These are phyloP conservation scores for Pythium angustatum DNA, from an alignment of 352 stramenopile species.

Conservation along the genomic window DNA sequence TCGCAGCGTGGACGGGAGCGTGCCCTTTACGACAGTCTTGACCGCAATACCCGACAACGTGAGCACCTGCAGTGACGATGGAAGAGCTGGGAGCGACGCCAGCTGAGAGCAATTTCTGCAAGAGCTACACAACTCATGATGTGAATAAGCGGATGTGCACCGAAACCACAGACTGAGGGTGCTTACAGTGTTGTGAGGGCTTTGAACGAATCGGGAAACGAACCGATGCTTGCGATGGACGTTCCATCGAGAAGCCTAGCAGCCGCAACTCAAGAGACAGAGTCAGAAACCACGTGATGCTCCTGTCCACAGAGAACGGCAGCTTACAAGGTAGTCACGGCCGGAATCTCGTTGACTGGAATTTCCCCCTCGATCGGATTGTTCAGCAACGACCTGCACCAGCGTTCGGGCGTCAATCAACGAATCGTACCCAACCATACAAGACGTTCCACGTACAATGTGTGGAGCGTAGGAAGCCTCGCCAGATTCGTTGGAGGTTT, in stretches of 20 bases:
- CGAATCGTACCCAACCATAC: neutral
- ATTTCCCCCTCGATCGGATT: neutral
- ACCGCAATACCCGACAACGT: neutral
- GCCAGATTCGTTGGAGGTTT: neutral
- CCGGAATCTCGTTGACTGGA: neutral
- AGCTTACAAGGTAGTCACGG: neutral
- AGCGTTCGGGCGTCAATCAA: too few relatives aligned
- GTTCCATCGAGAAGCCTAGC: slow-evolving; percentile 10
- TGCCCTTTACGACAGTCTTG: neutral
- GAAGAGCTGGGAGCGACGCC: neutral
- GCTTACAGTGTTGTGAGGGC: neutral
- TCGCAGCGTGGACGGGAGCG: neutral
- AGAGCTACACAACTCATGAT: neutral
- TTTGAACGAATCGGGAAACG: neutral
- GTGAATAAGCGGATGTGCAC: neutral
- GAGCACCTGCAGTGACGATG: neutral
- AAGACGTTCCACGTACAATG: neutral
- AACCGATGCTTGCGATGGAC: neutral
- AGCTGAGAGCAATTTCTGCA: slow-evolving; percentile 5
- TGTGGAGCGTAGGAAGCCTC: neutral
- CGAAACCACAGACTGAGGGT: too few relatives aligned
- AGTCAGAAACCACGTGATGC: neutral
- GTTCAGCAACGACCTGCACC: slow-evolving; percentile 2
- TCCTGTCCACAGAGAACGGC: neutral
- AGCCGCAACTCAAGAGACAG: neutral